These are phyloP conservation scores for Scheffersomyces stambukii DNA, from an alignment of 1,139 yeast species.

Conservation along the genomic window DNA sequence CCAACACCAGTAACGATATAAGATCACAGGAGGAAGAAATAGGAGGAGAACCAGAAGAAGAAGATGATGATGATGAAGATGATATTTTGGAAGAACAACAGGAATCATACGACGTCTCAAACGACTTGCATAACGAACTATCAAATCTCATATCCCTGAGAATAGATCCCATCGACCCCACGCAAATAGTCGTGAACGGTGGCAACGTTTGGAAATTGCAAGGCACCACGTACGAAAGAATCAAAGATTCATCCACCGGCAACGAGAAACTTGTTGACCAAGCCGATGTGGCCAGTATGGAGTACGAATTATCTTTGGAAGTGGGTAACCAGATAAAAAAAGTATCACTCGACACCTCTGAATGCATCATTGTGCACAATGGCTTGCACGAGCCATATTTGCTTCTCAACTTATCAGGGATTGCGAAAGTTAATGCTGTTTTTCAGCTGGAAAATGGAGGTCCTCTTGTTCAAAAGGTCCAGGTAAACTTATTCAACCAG, in stretches of 20 bases:
- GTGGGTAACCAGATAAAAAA: slow-evolving; percentile 11
- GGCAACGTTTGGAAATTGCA: slow-evolving; percentile 23
- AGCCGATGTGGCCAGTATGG: slow-evolving; percentile 17
- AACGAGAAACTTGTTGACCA: slow-evolving; percentile 18
- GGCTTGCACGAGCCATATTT: slow-evolving; percentile 34
- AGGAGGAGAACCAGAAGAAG: background rate
- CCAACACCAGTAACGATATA: slow-evolving; percentile 12
- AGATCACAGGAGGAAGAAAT: slow-evolving; percentile 6
- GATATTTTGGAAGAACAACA: too few relatives aligned
- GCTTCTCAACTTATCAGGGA: slow-evolving; percentile 33
- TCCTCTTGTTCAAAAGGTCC: slow-evolving; percentile 19
- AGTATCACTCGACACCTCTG: slow-evolving; percentile 32
- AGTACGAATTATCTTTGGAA: slow-evolving; percentile 19
- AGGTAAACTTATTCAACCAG: too few relatives aligned
- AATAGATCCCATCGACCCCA: slow-evolving; percentile 18
- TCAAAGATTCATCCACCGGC: slow-evolving; percentile 9
- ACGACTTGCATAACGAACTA: slow-evolving; percentile 1
- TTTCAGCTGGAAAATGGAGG: slow-evolving; percentile 13
- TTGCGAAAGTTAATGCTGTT: slow-evolving; percentile 20
- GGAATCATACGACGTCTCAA: background rate
- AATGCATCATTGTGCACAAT: slow-evolving; percentile 41
- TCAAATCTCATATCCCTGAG: too few relatives aligned
- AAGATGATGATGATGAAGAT: too few relatives aligned
- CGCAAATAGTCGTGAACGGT: slow-evolving; percentile 18
- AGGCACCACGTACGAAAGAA: slow-evolving; percentile 24